These are phyloP conservation scores for Pyracantha coccinea DNA, from an alignment of 331 rosid genomes.

Conservation along the genomic window DNA sequence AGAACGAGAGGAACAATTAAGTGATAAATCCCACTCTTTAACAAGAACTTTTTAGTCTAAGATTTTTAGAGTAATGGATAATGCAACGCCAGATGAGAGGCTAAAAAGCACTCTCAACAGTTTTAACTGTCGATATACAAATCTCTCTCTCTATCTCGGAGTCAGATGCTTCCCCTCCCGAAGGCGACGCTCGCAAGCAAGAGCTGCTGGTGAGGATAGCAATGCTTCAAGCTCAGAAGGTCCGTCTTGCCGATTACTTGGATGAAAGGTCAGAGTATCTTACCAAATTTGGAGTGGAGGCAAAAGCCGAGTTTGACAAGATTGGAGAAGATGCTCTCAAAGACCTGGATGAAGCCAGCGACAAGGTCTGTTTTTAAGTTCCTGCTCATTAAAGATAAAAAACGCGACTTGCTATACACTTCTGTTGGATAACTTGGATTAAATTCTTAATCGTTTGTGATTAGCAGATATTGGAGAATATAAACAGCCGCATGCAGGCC, in stretches of 20 bases:
- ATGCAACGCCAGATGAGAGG: constrained; percentile 37
- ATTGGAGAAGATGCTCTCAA: constrained; percentile 77
- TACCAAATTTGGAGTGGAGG: constrained; percentile 70
- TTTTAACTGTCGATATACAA: not conserved
- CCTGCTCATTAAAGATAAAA: not conserved
- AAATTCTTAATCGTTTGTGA: constrained; percentile 24
- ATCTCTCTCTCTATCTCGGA: constrained; percentile 20
- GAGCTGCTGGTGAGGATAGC: constrained; percentile 72
- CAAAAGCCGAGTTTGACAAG: constrained; percentile 70
- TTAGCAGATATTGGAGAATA: constrained; percentile 62
- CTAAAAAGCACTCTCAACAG: constrained; percentile 10
- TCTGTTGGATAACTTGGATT: not conserved
- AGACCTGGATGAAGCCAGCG: constrained; percentile 79
- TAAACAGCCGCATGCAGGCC: constrained; percentile 57
- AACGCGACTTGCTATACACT: not conserved
- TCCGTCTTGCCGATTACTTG: constrained; percentile 60
- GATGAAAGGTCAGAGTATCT: constrained; percentile 76
- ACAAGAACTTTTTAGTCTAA: too few species aligned
- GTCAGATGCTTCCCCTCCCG: constrained; percentile 42
- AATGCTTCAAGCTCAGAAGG: constrained; percentile 72
- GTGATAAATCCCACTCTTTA: not conserved
- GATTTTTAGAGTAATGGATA: constrained; percentile 17
- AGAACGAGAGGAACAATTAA: not conserved
- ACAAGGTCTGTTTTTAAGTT: constrained; percentile 39
- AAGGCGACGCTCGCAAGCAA: constrained; percentile 66